Evolutionary conservation across 2,329 filamentous ascomycete genomes (phyloP).

Genomic region (Zymoseptoria ardabiliae): DNA sequence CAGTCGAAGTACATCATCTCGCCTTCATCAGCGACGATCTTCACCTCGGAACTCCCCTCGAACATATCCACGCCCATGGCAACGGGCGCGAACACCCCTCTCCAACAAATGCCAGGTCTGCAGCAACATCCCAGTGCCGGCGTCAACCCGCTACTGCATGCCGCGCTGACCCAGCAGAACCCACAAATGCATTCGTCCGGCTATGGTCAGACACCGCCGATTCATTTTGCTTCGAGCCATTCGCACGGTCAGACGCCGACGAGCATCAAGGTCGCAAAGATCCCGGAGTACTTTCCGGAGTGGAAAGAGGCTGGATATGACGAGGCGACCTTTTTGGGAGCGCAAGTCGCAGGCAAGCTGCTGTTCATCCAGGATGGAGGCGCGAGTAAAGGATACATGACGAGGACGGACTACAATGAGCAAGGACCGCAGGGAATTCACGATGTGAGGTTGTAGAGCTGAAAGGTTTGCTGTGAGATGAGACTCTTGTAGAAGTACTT

Average conservation of each 20-base stretch:
- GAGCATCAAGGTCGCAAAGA: conserved; percentile 67
- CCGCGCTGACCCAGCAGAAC: conserved; percentile 69
- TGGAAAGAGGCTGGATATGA: conserved; percentile 74
- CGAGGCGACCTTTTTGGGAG: conserved; percentile 78
- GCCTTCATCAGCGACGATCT: conserved; percentile 88
- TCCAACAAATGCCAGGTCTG: conserved; percentile 41
- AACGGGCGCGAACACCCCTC: conserved; percentile 86
- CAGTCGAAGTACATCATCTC: conserved; percentile 80
- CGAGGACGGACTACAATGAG: conserved; percentile 60
- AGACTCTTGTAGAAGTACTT: background rate
- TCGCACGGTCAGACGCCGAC: conserved; percentile 71
- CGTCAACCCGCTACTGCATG: conserved; percentile 86
- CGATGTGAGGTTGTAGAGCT: conserved; percentile 35
- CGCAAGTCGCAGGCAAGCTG: conserved; percentile 75
- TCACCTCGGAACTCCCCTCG: conserved; percentile 92
- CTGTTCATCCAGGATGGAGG: conserved; percentile 63
- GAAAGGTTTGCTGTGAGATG: background rate
- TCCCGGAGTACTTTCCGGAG: conserved; percentile 81
- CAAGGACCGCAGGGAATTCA: conserved; percentile 58
- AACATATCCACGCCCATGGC: conserved; percentile 85
- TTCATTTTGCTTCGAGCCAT: conserved; percentile 48
- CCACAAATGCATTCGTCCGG: conserved; percentile 28
- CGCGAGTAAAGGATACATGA: conserved; percentile 61
- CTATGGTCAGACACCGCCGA: conserved; percentile 23
- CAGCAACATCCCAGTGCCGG: conserved; percentile 36